phyloP scores from a whole-genome alignment of 1,284 basidiomycete species.

The Heterobasidion parviporum region DNA sequence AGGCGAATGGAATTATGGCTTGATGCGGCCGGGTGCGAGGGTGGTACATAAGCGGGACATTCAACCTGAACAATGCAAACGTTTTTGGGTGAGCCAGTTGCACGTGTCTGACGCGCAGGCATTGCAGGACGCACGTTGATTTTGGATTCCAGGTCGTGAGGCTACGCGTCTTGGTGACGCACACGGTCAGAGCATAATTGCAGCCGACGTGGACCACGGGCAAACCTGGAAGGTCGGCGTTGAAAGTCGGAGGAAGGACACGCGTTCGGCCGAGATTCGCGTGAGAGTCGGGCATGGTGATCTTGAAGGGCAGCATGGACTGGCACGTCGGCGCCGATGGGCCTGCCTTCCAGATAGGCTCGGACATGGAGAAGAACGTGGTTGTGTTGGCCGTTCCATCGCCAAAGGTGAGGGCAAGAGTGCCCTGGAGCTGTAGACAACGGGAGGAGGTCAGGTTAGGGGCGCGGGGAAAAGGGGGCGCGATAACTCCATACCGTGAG shows the following conservation, averaged over 20 bases:
- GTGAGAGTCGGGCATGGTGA: conserved; percentile 38
- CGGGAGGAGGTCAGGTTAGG: background rate
- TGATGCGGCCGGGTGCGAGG: conserved; percentile 47
- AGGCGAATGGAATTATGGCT: conserved; percentile 24
- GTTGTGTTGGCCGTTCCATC: conserved; percentile 29
- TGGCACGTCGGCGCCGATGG: conserved; percentile 24
- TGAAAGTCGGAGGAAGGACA: conserved; percentile 47
- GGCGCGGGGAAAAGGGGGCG: too few species aligned
- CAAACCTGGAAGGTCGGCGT: conserved; percentile 23
- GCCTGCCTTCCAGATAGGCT: conserved; percentile 34
- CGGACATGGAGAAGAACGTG: conserved; percentile 23
- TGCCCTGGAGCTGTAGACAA: conserved; percentile 39
- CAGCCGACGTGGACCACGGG: conserved; percentile 20
- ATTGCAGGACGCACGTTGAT: conserved; percentile 7
- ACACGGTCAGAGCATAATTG: conserved; percentile 35
- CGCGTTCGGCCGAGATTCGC: conserved; percentile 20
- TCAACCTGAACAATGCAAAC: conserved; percentile 22
- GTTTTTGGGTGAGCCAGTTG: conserved; percentile 2
- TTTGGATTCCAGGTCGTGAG: conserved; percentile 5
- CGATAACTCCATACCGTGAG: conserved; percentile 11
- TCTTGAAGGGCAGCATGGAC: conserved; percentile 37
- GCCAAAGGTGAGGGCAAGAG: conserved; percentile 31
- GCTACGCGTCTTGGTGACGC: conserved; percentile 5
- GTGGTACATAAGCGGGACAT: conserved; percentile 29
- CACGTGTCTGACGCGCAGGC: background rate